Evolutionary conservation across 2,329 filamentous ascomycete genomes (phyloP), one percentile per base, ranked within the genome.

Genomic region (Fusarium duplospermum): DNA sequence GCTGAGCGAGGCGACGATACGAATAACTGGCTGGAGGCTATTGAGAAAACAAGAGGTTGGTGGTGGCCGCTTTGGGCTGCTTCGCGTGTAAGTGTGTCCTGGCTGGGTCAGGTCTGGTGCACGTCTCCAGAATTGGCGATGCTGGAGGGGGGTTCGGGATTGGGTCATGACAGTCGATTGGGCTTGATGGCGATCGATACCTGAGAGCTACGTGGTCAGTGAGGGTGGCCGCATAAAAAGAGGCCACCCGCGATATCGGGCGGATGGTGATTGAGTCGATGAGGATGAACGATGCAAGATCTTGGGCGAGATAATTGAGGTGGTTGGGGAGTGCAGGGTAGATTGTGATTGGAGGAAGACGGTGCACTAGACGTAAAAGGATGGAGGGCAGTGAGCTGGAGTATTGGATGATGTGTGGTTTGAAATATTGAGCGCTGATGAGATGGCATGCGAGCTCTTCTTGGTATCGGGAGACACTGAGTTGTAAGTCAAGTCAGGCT

Each of bases 301-400:
- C 56, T 56, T 56, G 47, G 47, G 18, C 47, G 40, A 64, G 67
- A 59, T 52, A 77, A 78, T 73, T 66, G 57, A 64, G 74, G 75
- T 75, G 77, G 77, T 54, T 78, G 77, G 77, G 77, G 47, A 71
- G 63, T 73, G 54, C 65, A 76, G 73, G 71, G 73, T 74, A 76
- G 38, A 42, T 27, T 66, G 60, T 66, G 67, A 68, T 67, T 69
- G 64, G 62, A 54, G 36, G 50, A 65, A 11, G 24, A 20, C 5
- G 60, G 50, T 56, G 64, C 60, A 67, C 29, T 29, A 27, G 64
- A 58, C 54, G 20, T 18, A 38, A 40, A 27, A 22, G 40, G 20
- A 38, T 22, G 38, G 20, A 42, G 20, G 40, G 50, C 36, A 38
- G 63, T 36, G 36, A 45, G 38, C 50, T 52, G 57, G 42, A 42